Evolutionary conservation across 345 rosid genomes (phyloP), one percentile per base, ranked within the genome.

Genomic region (Aurinia saxatilis): DNA sequence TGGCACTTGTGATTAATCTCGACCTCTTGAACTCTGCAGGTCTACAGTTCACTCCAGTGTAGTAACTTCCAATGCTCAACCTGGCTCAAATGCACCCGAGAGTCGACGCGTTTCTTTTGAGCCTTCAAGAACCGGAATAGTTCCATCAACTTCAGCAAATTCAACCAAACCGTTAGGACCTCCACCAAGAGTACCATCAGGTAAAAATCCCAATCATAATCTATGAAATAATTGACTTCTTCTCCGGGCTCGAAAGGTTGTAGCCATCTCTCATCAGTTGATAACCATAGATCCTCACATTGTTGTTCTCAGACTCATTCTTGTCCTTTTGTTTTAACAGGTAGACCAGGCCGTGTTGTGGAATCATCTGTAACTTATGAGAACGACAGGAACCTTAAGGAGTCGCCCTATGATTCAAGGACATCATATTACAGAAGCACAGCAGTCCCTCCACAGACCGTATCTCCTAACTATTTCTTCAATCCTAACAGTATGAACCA

Each of bases 141-240:
- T 63, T 11, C 77, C 68, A 18, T 67, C 80, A 51, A 35, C 71
- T 60, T 68, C 77, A 46, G 69, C 78, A 67, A 74, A 72, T 79
- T 66, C 75, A 40, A 19, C 74, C 12, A 89, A 77, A 63, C 70
- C 71, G 46, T 40, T 79, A 47, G 78, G 89, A 50, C 97, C 91
- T 57, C 98, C 91, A 53, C 91, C 98, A n/a, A 75, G 83, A 63
- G 82, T 89, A 58, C 95, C 96, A 23, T 62, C 80, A 69, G 96
- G 96, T 85, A 70, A 48, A 14, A 50, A 31, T 12, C 16, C 29
- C 31, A 3, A 10, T 23, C 27, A n/a, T 60, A 46, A 56, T 56
- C 42, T 36, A 11, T 38, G 31, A 6, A 52, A 52, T 25, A 64
- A 54, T 7, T 35, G 31, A 7, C 35, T 12, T 38, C 11, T 57